These are phyloP conservation scores for Protea cynaroides DNA, from an alignment of 164 flowering plant species.

Conservation along the genomic window DNA sequence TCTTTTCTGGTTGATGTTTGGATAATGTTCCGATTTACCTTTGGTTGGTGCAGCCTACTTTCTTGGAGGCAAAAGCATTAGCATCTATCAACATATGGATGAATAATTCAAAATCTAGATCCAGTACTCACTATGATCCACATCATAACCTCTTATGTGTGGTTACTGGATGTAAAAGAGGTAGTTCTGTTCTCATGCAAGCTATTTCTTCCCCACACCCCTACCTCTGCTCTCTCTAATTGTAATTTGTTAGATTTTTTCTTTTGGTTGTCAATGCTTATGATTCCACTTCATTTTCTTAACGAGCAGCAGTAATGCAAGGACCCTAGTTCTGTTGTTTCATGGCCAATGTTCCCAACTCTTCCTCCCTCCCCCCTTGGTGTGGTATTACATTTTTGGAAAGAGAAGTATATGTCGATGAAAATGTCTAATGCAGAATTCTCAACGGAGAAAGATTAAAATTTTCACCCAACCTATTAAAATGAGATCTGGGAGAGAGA, in stretches of 20 bases:
- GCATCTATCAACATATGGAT: constrained; percentile 90
- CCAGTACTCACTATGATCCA: constrained; percentile 97
- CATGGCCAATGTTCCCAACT: not conserved
- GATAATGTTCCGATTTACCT: not conserved
- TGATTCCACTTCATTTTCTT: not conserved
- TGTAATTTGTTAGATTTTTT: not conserved
- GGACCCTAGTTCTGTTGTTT: not conserved
- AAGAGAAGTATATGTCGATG: too few relatives aligned
- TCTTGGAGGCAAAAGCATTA: constrained; percentile 49
- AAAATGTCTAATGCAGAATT: too few relatives aligned
- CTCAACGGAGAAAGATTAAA: too few relatives aligned
- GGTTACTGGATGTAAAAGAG: constrained; percentile 83
- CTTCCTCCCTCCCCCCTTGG: too few relatives aligned
- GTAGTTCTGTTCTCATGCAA: constrained; percentile 21
- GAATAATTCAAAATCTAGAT: constrained; percentile 66
- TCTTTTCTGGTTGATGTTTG: not conserved
- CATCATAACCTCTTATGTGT: constrained; percentile 84
- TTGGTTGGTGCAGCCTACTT: constrained; percentile 50
- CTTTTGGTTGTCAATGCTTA: not conserved
- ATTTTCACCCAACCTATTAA: too few relatives aligned
- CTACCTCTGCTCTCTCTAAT: too few relatives aligned
- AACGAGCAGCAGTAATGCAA: not conserved
- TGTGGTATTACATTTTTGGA: too few relatives aligned
- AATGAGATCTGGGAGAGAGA: too few relatives aligned
- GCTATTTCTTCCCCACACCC: not conserved